Evolutionary conservation across 768 basidiomycete species (phyloP).

Genomic region (Udeniomyces megalosporus): DNA sequence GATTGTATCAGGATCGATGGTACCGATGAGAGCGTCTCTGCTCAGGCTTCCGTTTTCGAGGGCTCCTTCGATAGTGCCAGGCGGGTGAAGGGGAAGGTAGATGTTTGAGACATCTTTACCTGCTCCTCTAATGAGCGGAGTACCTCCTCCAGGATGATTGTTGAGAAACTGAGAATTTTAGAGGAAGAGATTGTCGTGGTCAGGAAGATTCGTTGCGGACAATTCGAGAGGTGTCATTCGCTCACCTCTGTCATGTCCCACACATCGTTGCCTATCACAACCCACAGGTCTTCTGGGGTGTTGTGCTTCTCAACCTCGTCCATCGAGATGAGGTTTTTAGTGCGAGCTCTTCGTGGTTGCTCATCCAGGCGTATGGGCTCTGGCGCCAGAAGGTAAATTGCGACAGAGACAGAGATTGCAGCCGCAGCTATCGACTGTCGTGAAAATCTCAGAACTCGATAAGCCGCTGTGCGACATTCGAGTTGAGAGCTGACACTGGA

Average conservation of each 20-base stretch:
- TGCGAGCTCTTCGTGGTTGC: no score
- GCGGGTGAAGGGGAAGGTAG: conserved; percentile 17
- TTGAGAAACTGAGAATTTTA: conserved; percentile 23
- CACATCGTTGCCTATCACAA: conserved; percentile 26
- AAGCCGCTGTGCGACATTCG: no score
- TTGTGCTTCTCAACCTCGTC: conserved; percentile 27
- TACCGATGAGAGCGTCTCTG: conserved; percentile 19
- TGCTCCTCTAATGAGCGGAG: conserved; percentile 23
- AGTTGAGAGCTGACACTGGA: no score
- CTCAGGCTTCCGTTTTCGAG: conserved; percentile 12
- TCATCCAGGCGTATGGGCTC: no score
- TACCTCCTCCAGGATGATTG: conserved; percentile 26
- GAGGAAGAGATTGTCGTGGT: background rate
- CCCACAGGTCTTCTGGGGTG: conserved; percentile 23
- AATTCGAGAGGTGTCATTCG: background rate
- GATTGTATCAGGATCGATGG: conserved; percentile 25
- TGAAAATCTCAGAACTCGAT: no score
- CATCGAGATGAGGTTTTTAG: conserved; percentile 21
- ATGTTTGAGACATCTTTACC: conserved; percentile 24
- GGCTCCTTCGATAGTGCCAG: conserved; percentile 26
- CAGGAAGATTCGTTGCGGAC: no score
- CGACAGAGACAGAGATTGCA: no score
- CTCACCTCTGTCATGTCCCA: conserved; percentile 28
- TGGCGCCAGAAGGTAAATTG: no score
- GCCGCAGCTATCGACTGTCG: no score